Evolutionary conservation across 345 rosid genomes (phyloP).

Genomic region (Moricandia moricandioides): DNA sequence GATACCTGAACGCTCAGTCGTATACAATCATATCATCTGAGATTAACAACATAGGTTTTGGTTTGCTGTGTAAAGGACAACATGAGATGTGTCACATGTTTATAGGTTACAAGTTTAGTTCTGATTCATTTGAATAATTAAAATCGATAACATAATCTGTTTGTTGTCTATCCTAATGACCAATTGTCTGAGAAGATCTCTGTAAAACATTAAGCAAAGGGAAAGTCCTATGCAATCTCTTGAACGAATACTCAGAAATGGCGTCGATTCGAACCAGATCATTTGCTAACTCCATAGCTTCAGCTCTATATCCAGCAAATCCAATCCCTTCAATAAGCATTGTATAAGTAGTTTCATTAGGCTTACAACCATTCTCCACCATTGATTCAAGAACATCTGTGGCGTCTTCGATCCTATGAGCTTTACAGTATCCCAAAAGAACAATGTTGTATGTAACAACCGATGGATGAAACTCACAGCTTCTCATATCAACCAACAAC

Average conservation of each 20-base stretch:
- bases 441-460: constrained; percentile 73
- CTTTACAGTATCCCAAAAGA: constrained; percentile 72
- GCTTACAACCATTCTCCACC: constrained; percentile 63
- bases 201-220: constrained; percentile 65
- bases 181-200: constrained; percentile 28
- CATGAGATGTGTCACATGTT: no score
- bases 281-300: constrained; percentile 72
- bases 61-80: no score
- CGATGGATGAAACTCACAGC: constrained; percentile 50
- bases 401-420: constrained; percentile 59
- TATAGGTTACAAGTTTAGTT: background rate
- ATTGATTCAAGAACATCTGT: constrained; percentile 61
- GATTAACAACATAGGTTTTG: no score
- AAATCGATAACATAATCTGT: background rate
- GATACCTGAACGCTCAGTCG: no score
- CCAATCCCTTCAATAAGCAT: constrained; percentile 74
- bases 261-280: constrained; percentile 48
- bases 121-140: background rate
- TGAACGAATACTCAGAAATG: constrained; percentile 51
- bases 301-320: constrained; percentile 63
- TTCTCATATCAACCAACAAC: constrained; percentile 69
- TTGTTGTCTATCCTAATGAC: background rate
- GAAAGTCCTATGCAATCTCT: constrained; percentile 58
- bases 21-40: no score
- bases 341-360: constrained; percentile 72